These are phyloP conservation scores for Hysterangium stoloniferum DNA, from an alignment of 768 basidiomycete genomes.

Conservation along the genomic window DNA sequence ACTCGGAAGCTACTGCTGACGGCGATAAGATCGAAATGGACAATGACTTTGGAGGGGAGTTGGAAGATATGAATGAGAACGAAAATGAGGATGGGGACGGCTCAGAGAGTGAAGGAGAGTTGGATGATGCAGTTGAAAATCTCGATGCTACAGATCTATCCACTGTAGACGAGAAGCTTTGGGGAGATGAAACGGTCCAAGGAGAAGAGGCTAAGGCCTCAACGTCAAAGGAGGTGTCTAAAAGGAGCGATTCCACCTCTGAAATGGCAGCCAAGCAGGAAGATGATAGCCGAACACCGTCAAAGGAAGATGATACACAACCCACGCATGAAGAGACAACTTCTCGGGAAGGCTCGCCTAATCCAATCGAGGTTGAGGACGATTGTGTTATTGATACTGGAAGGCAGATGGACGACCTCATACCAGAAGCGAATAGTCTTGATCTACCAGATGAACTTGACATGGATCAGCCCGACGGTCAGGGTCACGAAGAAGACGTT, in stretches of 20 bases:
- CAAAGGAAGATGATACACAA: slow-evolving; percentile 23
- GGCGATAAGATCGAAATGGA: slow-evolving; percentile 86
- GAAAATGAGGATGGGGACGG: slow-evolving; percentile 44
- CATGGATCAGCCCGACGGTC: slow-evolving; percentile 35
- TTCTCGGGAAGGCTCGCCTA: slow-evolving; percentile 17
- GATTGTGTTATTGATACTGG: slow-evolving; percentile 23
- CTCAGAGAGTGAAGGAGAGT: slow-evolving; percentile 55
- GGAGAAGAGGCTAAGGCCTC: slow-evolving; percentile 49
- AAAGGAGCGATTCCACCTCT: slow-evolving; percentile 39
- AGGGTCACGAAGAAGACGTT: slow-evolving; percentile 22
- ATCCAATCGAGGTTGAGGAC: slow-evolving; percentile 29
- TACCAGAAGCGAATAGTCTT: slow-evolving; percentile 74
- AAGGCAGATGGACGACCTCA: slow-evolving; percentile 60
- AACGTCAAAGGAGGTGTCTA: slow-evolving; percentile 53
- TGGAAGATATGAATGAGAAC: slow-evolving; percentile 63
- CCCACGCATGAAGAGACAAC: slow-evolving; percentile 24
- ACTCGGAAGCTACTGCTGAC: slow-evolving; percentile 34
- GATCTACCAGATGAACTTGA: slow-evolving; percentile 88
- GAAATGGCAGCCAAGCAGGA: slow-evolving; percentile 80
- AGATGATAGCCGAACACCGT: slow-evolving; percentile 23
- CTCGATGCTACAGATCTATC: slow-evolving; percentile 77
- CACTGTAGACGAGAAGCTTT: slow-evolving; percentile 91
- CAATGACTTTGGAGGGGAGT: slow-evolving; percentile 78
- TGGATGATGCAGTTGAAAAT: slow-evolving; percentile 63
- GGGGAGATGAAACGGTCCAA: slow-evolving; percentile 76